Base-by-base conservation (phyloP, 768 basidiomycete species). In the Lentinula boryana region DNA sequence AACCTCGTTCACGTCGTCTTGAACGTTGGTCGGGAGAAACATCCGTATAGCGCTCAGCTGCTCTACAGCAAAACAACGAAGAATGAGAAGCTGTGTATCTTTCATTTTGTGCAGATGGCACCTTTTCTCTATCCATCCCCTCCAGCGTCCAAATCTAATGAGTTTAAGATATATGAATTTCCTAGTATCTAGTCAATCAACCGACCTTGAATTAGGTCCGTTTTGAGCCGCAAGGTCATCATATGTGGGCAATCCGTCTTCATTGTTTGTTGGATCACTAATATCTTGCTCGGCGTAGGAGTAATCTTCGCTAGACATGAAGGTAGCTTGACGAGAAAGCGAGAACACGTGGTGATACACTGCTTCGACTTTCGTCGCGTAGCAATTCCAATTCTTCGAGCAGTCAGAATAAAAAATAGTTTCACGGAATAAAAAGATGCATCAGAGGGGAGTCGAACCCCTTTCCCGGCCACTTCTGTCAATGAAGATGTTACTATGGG, bases 81-180 rank as follows among this genome's bases (percentile, higher is more conserved):
- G 18, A 23, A 49, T 60, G 36, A 49, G 38, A 44, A 62, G 23
- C 27, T 6, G 9, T 48, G 21, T 7, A 1, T 23, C 10, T 18
- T 40, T 21, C 15, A 2, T 4, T 5, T 40, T n/a, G 7, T 32
- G 36, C 3, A 43, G 15, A 35, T 63, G 74, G 53, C 64, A 87
- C 91, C 91, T 81, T 72, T 93, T 94, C 76, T 94, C 91, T 60
- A 94, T 89, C 91, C 91, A 94, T 5, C 85, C 84, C 68, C 80
- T 83, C 91, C 91, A 94, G 61, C 91, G 78, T 18, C 91, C 91
- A 66, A 93, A 93, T 67, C 91, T 93, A 66, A 8, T 21, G 18
- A 63, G 54, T 16, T 55, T 49, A 65, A 60, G 54, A 65, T 58
- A 60, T 63, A 60, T 18, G 27, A 63, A 55, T 21, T 55, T 33